Evolutionary conservation across 2,329 filamentous ascomycete species (phyloP), one percentile per base, ranked within the genome.

Genomic region (Fusarium subglutinans): DNA sequence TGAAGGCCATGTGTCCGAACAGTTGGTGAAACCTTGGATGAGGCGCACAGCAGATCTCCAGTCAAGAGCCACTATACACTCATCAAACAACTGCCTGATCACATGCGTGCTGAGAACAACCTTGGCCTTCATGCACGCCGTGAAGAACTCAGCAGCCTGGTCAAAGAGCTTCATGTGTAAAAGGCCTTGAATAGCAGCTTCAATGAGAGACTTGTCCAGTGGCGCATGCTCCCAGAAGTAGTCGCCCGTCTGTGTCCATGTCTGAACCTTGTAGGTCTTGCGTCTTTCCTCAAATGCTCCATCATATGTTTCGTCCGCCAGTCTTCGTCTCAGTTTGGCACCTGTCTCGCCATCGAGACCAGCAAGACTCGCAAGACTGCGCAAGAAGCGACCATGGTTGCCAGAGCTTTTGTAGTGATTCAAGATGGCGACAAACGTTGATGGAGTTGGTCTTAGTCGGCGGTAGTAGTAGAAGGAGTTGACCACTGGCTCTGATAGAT

Each of bases 401-500:
- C 81, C 79, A 12, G 80, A 82, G 11, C 77, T 78, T 43, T 83
- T 85, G 76, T 87, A 87, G 72, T 90, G 88, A 51, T 86, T 84
- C 26, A 90, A 75, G 24, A 90, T 80, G 64, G 85, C 87, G 12
- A 85, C 80, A 28, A 86, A 81, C 0, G 88, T 89, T 30, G 84
- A 84, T 48, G 84, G 81, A 2, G 87, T 89, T 6, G 87, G 87
- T 41, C 79, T 82, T 48, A 88, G 77, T 8, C 80, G 80, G 43
- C 83, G 87, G 15, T 82, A 74, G 45, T 84, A 72, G 47, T 89
- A 80, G 59, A 89, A 87, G 0, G 85, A 87, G 56, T 88, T 81
- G 26, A 90, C 83, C 38, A 92, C 84, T n/a, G 84, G 76, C 43
- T 89, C 84, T 8, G 88, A 86, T 24, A 92, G 82, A 43, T 83